A percentile compares a stretch with the other conserved stretches of the same genome.
Evolutionary conservation across 129 eudicot genomes (phyloP).

Genomic region (Escallonia herrerae): DNA sequence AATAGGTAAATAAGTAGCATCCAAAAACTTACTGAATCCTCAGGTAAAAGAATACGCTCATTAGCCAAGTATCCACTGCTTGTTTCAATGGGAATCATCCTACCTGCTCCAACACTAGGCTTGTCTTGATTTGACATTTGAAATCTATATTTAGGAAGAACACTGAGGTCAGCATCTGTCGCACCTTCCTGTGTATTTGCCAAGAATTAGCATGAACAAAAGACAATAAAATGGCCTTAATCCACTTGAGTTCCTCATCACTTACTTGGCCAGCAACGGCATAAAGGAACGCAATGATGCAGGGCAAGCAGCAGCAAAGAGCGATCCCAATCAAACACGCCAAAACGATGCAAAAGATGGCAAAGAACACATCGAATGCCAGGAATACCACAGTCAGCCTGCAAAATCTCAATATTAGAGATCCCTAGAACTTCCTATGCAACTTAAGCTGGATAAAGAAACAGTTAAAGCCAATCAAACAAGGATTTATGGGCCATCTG

Average conservation of each 20-base stretch:
- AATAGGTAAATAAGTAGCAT: too few relatives aligned
- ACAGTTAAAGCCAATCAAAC: too few relatives aligned
- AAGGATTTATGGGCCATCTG: neutral
- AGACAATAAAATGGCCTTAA: neutral
- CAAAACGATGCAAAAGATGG: slow-evolving; percentile 87
- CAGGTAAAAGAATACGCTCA: slow-evolving; percentile 77
- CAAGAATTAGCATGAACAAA: neutral
- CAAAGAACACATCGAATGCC: slow-evolving; percentile 96
- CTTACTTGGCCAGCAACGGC: slow-evolving; percentile 93
- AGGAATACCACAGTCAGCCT: slow-evolving; percentile 87
- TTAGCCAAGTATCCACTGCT: slow-evolving; percentile 45
- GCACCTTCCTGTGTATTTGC: slow-evolving; percentile 77
- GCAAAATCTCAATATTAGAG: slow-evolving; percentile 19
- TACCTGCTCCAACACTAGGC: slow-evolving; percentile 65
- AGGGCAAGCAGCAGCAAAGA: slow-evolving; percentile 95
- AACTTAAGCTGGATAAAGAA: too few relatives aligned
- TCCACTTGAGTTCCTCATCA: neutral
- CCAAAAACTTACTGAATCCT: slow-evolving; percentile 78
- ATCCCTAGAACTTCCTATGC: neutral
- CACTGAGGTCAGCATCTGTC: slow-evolving; percentile 69
- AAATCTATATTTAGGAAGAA: slow-evolving; percentile 76
- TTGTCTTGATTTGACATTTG: slow-evolving; percentile 46
- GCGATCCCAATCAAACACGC: slow-evolving; percentile 95
- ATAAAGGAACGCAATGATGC: slow-evolving; percentile 93
- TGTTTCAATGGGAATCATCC: slow-evolving; percentile 68